Conservation (phyloP, 2,329 filamentous ascomycete genomes). For the Hypoxylon sp. region DNA sequence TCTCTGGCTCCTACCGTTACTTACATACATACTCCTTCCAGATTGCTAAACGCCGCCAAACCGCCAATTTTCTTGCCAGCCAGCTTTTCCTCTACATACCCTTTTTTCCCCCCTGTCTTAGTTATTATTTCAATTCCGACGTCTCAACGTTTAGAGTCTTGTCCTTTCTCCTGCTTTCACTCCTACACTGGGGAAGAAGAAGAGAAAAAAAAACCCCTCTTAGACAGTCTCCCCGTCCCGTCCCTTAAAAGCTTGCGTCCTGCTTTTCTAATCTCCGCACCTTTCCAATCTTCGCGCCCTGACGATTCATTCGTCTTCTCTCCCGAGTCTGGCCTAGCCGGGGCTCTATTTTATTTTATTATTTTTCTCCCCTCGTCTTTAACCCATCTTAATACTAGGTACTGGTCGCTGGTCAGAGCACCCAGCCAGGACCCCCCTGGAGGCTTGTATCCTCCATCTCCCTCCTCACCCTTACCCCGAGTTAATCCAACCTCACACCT, state of each 20-base stretch:
- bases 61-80: slow-evolving; percentile 1
- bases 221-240: not conserved
- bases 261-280: slow-evolving; percentile 26
- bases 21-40: slow-evolving; percentile 29
- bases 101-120: slow-evolving; percentile 20
- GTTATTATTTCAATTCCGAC: slow-evolving; percentile 23
- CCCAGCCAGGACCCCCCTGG: slow-evolving; percentile 47
- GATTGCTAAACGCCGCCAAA: slow-evolving; percentile 18
- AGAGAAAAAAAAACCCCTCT: not conserved
- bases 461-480: slow-evolving; percentile 53
- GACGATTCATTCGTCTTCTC: slow-evolving; percentile 15
- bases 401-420: slow-evolving; percentile 46
- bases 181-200: slow-evolving; percentile 9
- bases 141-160: slow-evolving; percentile 12
- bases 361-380: slow-evolving; percentile 14
- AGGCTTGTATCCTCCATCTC: slow-evolving; percentile 50
- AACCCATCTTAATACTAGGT: slow-evolving; percentile 36
- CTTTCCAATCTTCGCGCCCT: slow-evolving; percentile 25
- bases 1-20: slow-evolving; percentile 23
- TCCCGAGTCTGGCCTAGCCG: slow-evolving; percentile 41
- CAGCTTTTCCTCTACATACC: slow-evolving; percentile 15
- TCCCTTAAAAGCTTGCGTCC: slow-evolving; percentile 10
- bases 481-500: slow-evolving; percentile 55
- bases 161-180: slow-evolving; percentile 11
- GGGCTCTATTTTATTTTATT: slow-evolving; percentile 39